Evolutionary conservation across 176 grass and related monocot genomes (phyloP), one percentile per base, ranked within the genome.

Genomic region (Stipa capillata): DNA sequence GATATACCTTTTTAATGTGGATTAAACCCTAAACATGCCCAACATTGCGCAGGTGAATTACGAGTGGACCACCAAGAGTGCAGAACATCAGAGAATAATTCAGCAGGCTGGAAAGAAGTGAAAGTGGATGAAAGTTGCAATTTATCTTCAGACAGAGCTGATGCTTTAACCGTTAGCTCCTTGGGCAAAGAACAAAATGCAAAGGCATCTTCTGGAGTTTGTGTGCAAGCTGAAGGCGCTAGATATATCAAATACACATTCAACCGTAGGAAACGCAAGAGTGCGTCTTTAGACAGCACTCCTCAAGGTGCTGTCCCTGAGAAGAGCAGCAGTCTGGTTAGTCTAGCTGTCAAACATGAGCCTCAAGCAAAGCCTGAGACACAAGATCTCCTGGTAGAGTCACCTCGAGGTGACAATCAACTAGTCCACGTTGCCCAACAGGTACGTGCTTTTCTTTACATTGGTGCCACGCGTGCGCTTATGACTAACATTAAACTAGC

Each of bases 161-260:
- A 84, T 80, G 51, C 72, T 84, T 74, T 43, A 72, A 14, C 73
- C 42, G 14, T 47, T 34, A 69, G 73, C 39, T 76, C 56, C 60
- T 18, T 85, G 43, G 48, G 84, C 10, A 75, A 80, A 74, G 81
- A 84, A 73, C 60, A 76, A 62, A 84, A 51, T 33, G 42, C 51
- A 50, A 83, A 78, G 5, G 34, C 52, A 57, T 54, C 36, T 47
- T 73, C 82, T 66, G 78, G 29, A 83, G 84, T 61, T 68, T 69
- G 81, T 36, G 31, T 62, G 65, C 85, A 90, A 88, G 74, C 58
- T 85, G 85, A 88, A 91, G 70, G 86, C 34, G 53, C 41, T 17
- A 86, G 86, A 74, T 80, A 66, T 37, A 85, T 95, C 65, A 99
- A 86, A 85, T 94, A 92, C 74, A 99, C 95, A 52, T 97, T 97